Percentiles rank a stretch among this genome's conserved stretches.
These are phyloP conservation scores for Amesomyces nigricolor DNA, from an alignment of 2,329 filamentous ascomycete genomes.

Conservation along the genomic window DNA sequence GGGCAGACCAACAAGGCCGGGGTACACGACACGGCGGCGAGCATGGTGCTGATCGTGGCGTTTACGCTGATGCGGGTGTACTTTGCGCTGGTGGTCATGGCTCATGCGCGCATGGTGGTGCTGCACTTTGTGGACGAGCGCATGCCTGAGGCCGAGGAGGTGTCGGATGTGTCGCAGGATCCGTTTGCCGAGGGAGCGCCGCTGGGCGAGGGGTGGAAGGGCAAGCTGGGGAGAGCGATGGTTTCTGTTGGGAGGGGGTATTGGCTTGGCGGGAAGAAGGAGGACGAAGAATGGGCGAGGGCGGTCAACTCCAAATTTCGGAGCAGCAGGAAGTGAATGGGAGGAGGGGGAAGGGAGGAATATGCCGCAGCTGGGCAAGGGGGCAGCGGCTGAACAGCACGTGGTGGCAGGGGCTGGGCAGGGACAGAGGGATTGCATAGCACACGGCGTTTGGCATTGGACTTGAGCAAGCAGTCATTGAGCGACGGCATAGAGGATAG, in stretches of 20 bases:
- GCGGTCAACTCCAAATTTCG: constrained; percentile 42
- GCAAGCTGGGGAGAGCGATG: constrained; percentile 73
- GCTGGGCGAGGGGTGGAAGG: constrained; percentile 75
- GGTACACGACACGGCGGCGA: constrained; percentile 61
- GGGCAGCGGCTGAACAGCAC: not conserved
- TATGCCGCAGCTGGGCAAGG: not conserved
- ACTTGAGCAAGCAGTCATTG: not conserved
- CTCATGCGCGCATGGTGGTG: constrained; percentile 72
- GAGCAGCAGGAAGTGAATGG: constrained; percentile 16
- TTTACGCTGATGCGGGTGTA: constrained; percentile 76
- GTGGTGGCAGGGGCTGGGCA: not conserved
- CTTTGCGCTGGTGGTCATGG: constrained; percentile 76
- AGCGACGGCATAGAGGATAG: not conserved
- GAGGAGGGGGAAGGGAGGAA: not conserved
- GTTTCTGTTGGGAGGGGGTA: constrained; percentile 67
- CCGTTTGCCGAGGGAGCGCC: constrained; percentile 64
- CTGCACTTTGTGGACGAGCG: constrained; percentile 57
- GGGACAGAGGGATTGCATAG: constrained; percentile 6
- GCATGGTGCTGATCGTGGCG: constrained; percentile 67
- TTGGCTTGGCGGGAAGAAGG: constrained; percentile 66
- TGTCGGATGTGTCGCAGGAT: constrained; percentile 34
- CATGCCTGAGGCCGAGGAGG: constrained; percentile 42
- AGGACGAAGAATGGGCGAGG: constrained; percentile 63
- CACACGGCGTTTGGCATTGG: constrained; percentile 10
- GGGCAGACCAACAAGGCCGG: constrained; percentile 22